phyloP scores from a whole-genome alignment of 192 early-diverging fungal species.

The Radiomyces spectabilis region DNA sequence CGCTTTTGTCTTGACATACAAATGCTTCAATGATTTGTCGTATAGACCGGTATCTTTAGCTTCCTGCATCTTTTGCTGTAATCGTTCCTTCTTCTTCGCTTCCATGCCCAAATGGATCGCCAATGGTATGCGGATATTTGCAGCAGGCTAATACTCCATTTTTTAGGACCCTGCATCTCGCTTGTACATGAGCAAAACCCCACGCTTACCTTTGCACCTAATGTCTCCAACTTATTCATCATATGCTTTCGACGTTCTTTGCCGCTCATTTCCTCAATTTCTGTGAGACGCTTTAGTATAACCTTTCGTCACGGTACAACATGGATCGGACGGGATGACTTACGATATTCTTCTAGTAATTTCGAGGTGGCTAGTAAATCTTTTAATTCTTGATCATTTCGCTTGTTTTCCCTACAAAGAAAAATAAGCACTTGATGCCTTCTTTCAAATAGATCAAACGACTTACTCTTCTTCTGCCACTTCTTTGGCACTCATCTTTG shows the following conservation, averaged over 20 bases:
- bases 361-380: conserved; percentile 29
- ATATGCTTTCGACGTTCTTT: conserved; percentile 32
- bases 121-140: conserved; percentile 20
- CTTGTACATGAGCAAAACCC: not conserved
- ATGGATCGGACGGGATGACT: too few relatives aligned
- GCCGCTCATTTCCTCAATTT: conserved; percentile 32
- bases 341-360: conserved; percentile 34
- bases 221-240: conserved; percentile 19
- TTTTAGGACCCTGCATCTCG: not conserved
- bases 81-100: conserved; percentile 19
- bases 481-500: conserved; percentile 4
- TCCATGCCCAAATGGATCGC: conserved; percentile 27
- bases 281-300: too few relatives aligned
- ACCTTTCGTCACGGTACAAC: too few relatives aligned
- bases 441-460: not conserved
- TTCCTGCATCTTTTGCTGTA: conserved; percentile 26
- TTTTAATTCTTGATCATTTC: conserved; percentile 31
- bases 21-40: conserved; percentile 31
- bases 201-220: conserved; percentile 29
- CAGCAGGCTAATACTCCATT: conserved; percentile 2
- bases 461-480: conserved; percentile 34
- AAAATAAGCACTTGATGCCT: not conserved
- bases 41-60: conserved; percentile 38
- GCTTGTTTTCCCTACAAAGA: conserved; percentile 17
- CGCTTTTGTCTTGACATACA: conserved; percentile 22